Percentiles rank a stretch among this genome's conserved stretches.
These are phyloP conservation scores for Hypoxylon subgilvum DNA, from an alignment of 495 filamentous ascomycete species.

Conservation along the genomic window DNA sequence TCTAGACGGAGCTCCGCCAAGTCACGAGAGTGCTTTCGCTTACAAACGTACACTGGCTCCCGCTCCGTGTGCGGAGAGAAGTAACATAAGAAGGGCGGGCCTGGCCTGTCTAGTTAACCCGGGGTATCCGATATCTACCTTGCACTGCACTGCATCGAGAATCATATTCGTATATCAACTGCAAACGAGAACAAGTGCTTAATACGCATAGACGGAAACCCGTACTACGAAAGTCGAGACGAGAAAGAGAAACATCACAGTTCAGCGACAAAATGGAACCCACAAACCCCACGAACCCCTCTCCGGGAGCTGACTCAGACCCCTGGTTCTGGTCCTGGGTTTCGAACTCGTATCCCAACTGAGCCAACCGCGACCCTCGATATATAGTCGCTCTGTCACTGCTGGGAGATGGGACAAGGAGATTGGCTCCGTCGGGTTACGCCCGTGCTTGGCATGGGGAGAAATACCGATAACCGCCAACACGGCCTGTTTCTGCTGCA, in stretches of 20 bases:
- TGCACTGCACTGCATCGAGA: not conserved
- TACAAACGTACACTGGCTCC: not conserved
- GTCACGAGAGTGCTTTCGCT: not conserved
- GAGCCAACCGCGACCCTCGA: not conserved
- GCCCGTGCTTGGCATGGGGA: no score
- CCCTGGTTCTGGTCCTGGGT: slow-evolving; percentile 37
- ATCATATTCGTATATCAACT: not conserved
- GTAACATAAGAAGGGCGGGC: slow-evolving; percentile 3
- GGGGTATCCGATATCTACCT: not conserved
- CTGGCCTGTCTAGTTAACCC: not conserved
- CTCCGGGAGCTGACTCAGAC: slow-evolving; percentile 23
- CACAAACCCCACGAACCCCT: slow-evolving; percentile 6
- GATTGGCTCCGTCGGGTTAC: no score
- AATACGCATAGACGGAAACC: not conserved
- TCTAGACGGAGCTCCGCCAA: slow-evolving; percentile 20
- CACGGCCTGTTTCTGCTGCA: no score
- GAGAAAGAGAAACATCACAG: no score
- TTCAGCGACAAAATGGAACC: slow-evolving; percentile 30
- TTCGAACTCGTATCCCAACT: slow-evolving; percentile 29
- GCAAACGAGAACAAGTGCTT: not conserved
- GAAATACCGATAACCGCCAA: no score
- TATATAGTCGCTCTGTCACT: not conserved
- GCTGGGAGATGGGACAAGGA: no score
- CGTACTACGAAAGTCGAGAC: not conserved
- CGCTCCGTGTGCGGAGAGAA: not conserved